Evolutionary conservation across 169 alveolate genomes (phyloP).

Genomic region (Cryptosporidium sp.): DNA sequence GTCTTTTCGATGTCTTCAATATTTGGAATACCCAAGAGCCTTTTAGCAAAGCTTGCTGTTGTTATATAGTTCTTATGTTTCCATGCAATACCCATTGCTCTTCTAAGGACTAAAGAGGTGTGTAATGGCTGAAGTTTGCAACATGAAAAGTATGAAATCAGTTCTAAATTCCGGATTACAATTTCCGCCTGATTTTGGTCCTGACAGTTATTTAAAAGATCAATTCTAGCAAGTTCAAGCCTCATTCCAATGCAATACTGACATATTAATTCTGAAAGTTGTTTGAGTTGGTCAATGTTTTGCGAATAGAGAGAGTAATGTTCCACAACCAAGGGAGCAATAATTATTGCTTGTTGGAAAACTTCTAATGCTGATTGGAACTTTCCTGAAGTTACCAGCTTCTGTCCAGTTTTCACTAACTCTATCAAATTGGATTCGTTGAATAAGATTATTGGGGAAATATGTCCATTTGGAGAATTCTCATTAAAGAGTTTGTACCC

Average conservation of each 20-base stretch:
- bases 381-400: constrained; percentile 79
- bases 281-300: constrained; percentile 36
- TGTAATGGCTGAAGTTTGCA: constrained; percentile 85
- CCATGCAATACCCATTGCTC: constrained; percentile 90
- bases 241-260: constrained; percentile 79
- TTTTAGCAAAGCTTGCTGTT: constrained; percentile 81
- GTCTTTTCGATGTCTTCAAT: constrained; percentile 79
- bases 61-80: constrained; percentile 87
- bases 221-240: constrained; percentile 79
- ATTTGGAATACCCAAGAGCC: constrained; percentile 77
- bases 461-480: constrained; percentile 74
- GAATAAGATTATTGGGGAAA: constrained; percentile 42
- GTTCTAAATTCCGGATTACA: constrained; percentile 83
- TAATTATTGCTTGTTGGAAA: constrained; percentile 77
- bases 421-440: constrained; percentile 71
- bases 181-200: constrained; percentile 75
- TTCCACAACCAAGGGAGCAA: constrained; percentile 51
- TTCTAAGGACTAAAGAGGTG: constrained; percentile 84
- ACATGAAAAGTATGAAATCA: constrained; percentile 87
- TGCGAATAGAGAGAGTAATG: constrained; percentile 30
- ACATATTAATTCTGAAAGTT: constrained; percentile 15
- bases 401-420: constrained; percentile 79
- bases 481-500: constrained; percentile 22
- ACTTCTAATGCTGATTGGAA: constrained; percentile 74
- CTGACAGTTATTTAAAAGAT: constrained; percentile 81